These are phyloP conservation scores for Alnus glutinosa DNA, from an alignment of 306 rosid species.

Conservation along the genomic window DNA sequence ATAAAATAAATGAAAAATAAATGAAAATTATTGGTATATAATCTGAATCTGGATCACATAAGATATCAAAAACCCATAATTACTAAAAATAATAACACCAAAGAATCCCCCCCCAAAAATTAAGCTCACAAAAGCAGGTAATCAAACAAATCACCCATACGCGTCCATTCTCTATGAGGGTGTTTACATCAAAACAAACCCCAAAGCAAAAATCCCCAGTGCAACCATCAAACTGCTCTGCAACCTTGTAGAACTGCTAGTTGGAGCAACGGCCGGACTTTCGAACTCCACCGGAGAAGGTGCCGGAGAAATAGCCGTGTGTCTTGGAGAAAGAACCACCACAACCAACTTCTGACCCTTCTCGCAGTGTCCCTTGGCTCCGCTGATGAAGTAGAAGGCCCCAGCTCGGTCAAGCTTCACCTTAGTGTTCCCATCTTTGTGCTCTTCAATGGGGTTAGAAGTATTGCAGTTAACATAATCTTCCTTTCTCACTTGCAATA, in stretches of 20 bases:
- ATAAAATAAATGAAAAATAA: not conserved
- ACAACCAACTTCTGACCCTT: conserved; percentile 75
- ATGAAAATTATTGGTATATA: not conserved
- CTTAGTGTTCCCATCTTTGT: conserved; percentile 69
- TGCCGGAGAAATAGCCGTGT: conserved; percentile 52
- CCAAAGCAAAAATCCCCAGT: conserved; percentile 43
- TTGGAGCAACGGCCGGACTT: conserved; percentile 79
- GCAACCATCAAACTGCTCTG: conserved; percentile 37
- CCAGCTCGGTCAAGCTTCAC: conserved; percentile 65
- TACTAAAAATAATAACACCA: conserved; percentile 22
- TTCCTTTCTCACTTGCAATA: conserved; percentile 64
- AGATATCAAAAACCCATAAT: not conserved
- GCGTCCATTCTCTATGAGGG: not conserved
- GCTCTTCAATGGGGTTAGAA: conserved; percentile 40
- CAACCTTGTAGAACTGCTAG: conserved; percentile 54
- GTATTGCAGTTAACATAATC: conserved; percentile 60
- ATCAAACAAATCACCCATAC: not conserved
- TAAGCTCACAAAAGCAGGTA: not conserved
- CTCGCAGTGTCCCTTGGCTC: conserved; percentile 72
- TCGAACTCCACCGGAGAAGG: conserved; percentile 61
- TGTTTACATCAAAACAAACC: conserved; percentile 40
- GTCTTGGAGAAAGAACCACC: conserved; percentile 69
- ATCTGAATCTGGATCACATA: not conserved
- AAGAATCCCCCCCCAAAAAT: conserved; percentile 7
- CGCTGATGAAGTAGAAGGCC: conserved; percentile 79